Percentiles rank a stretch among this genome's conserved stretches.
phyloP scores from a whole-genome alignment of 805 yeast genomes.

The Zygosaccharomyces pseudorouxii region DNA sequence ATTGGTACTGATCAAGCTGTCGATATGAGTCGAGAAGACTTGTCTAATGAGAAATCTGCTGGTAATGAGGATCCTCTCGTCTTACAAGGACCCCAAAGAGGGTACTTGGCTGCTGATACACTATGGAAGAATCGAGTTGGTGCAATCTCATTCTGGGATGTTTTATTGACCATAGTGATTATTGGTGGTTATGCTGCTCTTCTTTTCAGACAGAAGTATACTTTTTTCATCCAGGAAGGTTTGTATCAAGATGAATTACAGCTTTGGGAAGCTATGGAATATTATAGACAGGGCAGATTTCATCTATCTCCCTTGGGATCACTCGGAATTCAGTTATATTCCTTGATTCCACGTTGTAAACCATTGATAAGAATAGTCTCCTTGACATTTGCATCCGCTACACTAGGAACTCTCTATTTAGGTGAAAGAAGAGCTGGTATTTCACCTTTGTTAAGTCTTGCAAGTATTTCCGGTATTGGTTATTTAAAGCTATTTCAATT shows the following conservation, averaged over 20 bases:
- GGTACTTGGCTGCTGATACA: conserved; percentile 14
- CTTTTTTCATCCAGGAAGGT: background rate
- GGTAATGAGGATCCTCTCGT: background rate
- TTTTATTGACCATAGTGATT: conserved; percentile 1
- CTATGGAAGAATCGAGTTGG: conserved; percentile 14
- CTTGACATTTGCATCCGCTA: conserved; percentile 12
- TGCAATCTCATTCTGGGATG: conserved; percentile 10
- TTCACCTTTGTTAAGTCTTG: conserved; percentile 40
- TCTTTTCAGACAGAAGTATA: background rate
- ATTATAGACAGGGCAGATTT: conserved; percentile 17
- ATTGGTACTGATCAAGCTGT: background rate
- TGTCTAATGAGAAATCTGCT: background rate
- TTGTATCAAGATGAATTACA: conserved; percentile 13
- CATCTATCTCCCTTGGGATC: conserved; percentile 20
- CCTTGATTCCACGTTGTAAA: conserved; percentile 9
- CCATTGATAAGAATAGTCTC: conserved; percentile 14
- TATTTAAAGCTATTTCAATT: conserved; percentile 18
- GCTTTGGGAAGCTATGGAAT: conserved; percentile 8
- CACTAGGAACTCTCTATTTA: conserved; percentile 19
- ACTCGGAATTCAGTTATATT: conserved; percentile 24
- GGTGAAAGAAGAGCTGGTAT: conserved; percentile 30
- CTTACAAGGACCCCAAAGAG: conserved; percentile 15
- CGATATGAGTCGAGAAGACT: background rate
- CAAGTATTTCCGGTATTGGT: conserved; percentile 28
- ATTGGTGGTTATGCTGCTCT: conserved; percentile 2